These are phyloP conservation scores for Cordyceps pruinosa DNA, from an alignment of 2,329 filamentous ascomycete genomes.

Conservation along the genomic window DNA sequence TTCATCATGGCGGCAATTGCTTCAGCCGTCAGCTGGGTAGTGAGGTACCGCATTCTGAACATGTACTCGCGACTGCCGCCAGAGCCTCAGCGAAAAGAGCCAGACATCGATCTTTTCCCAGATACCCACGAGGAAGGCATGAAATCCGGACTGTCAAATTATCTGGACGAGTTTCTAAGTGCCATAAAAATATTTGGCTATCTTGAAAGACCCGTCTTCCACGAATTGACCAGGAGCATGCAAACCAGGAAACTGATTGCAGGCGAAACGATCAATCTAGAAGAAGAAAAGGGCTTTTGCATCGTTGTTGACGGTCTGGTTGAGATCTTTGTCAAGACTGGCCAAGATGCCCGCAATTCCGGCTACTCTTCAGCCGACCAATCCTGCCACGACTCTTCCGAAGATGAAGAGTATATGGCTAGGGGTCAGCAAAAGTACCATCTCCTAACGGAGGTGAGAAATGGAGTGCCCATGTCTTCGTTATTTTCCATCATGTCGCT, in stretches of 20 bases:
- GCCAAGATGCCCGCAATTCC: slow-evolving; percentile 41
- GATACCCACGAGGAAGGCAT: slow-evolving; percentile 84
- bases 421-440: slow-evolving; percentile 81
- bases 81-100: slow-evolving; percentile 92
- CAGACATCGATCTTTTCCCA: slow-evolving; percentile 89
- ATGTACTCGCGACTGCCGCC: slow-evolving; percentile 93
- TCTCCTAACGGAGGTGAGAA: slow-evolving; percentile 91
- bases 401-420: slow-evolving; percentile 61
- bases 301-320: slow-evolving; percentile 93
- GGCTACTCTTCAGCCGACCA: slow-evolving; percentile 15
- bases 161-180: slow-evolving; percentile 94
- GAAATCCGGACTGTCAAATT: slow-evolving; percentile 90
- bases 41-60: slow-evolving; percentile 91
- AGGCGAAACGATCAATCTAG: slow-evolving; percentile 87
- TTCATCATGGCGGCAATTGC: slow-evolving; percentile 70
- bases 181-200: slow-evolving; percentile 99
- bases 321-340: slow-evolving; percentile 96
- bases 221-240: slow-evolving; percentile 96
- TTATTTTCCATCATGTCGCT: slow-evolving; percentile 94
- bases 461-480: slow-evolving; percentile 96
- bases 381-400: slow-evolving; percentile 36
- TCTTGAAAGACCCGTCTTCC: slow-evolving; percentile 90
- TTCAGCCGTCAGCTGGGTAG: slow-evolving; percentile 86
- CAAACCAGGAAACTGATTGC: slow-evolving; percentile 95
- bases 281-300: slow-evolving; percentile 97